Evolutionary conservation across 169 alveolate species (phyloP), one percentile per base, ranked within the genome.

Genomic region (Blepharisma undulans): DNA sequence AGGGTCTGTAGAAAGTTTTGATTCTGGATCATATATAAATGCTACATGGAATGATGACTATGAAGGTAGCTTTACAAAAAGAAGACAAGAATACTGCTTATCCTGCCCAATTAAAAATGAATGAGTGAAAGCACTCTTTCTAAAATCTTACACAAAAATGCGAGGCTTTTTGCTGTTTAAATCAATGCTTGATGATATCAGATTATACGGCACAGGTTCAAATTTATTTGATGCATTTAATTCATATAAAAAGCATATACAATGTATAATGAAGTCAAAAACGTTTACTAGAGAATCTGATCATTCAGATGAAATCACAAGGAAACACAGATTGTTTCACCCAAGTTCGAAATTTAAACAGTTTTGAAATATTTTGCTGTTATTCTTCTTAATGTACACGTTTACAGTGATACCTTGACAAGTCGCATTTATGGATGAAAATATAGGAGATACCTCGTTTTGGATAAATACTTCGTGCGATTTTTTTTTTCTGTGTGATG

Each of bases 401-500:
- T 91, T 92, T 33, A 34, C 92, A 19, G 90, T 74, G 29, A 87
- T 91, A 16, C 95, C 95, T 32, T 93, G 48, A 72, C 32, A 72
- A 61, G 80, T 87, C 1, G 87, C 94, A 12, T 93, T 86, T 76
- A 60, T 66, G 12, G 94, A 90, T 32, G 91, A 71, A 19, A 71
- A 21, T 36, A 48, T 84, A 21, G 72, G 89, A 1, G 71, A 33
- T 1, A n/a, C 36, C 0, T 71, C 72, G 93, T 34, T 85, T 32
- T 21, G 90, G 19, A 30, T 89, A 19, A 94, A 94, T 19, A 25
- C 72, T 0, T n/a, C 89, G 1, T 61, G 91, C 71, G 95, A 94
- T 85, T 19, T 59, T 32, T 27, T 90, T 19, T 94, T 91, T 85
- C 81, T 91, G 5, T 34, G 92, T 36, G 97, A 95, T 84, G 90